Percentiles rank a stretch among this genome's conserved stretches.
phyloP scores from a whole-genome alignment of 768 basidiomycete genomes.

The Dentipellis sp. region DNA sequence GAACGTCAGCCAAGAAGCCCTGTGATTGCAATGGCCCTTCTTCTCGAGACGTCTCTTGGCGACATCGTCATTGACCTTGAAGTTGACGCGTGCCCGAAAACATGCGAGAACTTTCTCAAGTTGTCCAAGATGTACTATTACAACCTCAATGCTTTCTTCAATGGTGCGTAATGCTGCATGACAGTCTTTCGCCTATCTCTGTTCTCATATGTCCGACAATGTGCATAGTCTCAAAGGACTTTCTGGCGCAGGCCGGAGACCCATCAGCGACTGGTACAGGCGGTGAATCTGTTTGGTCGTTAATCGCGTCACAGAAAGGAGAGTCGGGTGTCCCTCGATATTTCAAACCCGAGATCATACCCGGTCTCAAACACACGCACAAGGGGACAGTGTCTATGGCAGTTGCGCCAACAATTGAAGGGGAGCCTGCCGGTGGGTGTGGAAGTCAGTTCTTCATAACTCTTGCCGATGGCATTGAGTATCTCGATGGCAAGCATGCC shows the following conservation, averaged over 20 bases:
- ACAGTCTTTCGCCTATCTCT: neutral
- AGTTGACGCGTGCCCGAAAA: slow-evolving; percentile 81
- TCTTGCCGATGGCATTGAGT: slow-evolving; percentile 82
- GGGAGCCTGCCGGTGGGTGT: slow-evolving; percentile 56
- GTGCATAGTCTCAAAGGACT: slow-evolving; percentile 83
- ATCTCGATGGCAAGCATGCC: slow-evolving; percentile 86
- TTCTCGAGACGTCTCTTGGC: slow-evolving; percentile 94
- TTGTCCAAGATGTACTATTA: slow-evolving; percentile 97
- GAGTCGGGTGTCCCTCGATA: slow-evolving; percentile 50
- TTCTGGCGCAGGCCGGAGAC: slow-evolving; percentile 94
- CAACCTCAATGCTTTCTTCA: slow-evolving; percentile 96
- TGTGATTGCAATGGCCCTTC: slow-evolving; percentile 66
- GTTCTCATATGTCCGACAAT: neutral
- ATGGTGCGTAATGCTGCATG: slow-evolving; percentile 48
- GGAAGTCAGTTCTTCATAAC: slow-evolving; percentile 98
- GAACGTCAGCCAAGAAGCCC: too few species aligned
- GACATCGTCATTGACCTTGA: slow-evolving; percentile 97
- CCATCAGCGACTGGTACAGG: slow-evolving; percentile 92
- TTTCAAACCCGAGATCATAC: slow-evolving; percentile 76
- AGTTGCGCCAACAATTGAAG: slow-evolving; percentile 72
- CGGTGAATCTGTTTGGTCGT: slow-evolving; percentile 84
- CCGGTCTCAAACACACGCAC: slow-evolving; percentile 72
- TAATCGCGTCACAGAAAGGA: slow-evolving; percentile 41
- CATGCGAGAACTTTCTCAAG: slow-evolving; percentile 94
- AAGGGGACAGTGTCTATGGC: slow-evolving; percentile 98